Conservation (phyloP, 2,329 filamentous ascomycete species). For the Botryotinia calthae region DNA sequence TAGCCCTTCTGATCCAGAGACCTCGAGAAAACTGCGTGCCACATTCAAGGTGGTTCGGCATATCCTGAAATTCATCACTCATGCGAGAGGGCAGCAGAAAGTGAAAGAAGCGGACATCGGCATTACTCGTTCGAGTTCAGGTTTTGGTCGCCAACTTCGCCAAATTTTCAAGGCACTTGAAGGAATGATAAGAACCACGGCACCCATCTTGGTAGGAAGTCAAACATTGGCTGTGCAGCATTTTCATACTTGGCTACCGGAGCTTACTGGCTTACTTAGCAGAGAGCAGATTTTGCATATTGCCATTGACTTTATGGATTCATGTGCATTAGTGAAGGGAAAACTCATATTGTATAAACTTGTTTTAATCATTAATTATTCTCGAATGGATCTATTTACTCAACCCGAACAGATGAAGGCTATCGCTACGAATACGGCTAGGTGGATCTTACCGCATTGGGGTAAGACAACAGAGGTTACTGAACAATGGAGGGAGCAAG, state of each 20-base stretch:
- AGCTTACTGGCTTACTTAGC: slow-evolving; percentile 72
- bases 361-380: slow-evolving; percentile 88
- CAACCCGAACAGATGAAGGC: slow-evolving; percentile 71
- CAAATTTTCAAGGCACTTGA: slow-evolving; percentile 89
- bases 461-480: slow-evolving; percentile 70
- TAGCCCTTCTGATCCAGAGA: slow-evolving; percentile 78
- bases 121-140: slow-evolving; percentile 68
- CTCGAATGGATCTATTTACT: slow-evolving; percentile 76
- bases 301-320: slow-evolving; percentile 90
- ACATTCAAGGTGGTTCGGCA: slow-evolving; percentile 94
- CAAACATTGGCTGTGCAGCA: slow-evolving; percentile 95
- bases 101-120: slow-evolving; percentile 86
- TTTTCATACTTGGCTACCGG: slow-evolving; percentile 96
- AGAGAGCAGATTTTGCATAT: slow-evolving; percentile 87
- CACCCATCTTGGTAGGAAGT: slow-evolving; percentile 83
- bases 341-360: slow-evolving; percentile 91
- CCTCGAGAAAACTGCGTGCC: slow-evolving; percentile 78
- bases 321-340: slow-evolving; percentile 81
- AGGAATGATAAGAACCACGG: slow-evolving; percentile 80
- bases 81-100: slow-evolving; percentile 80
- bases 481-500: slow-evolving; percentile 88
- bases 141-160: slow-evolving; percentile 79
- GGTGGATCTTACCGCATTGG: slow-evolving; percentile 95
- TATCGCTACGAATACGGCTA: slow-evolving; percentile 75
- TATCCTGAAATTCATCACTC: slow-evolving; percentile 91